Evolutionary conservation across 108 stramenopile species (phyloP), one percentile per base, ranked within the genome.

Genomic region (Nitzschia sp.): DNA sequence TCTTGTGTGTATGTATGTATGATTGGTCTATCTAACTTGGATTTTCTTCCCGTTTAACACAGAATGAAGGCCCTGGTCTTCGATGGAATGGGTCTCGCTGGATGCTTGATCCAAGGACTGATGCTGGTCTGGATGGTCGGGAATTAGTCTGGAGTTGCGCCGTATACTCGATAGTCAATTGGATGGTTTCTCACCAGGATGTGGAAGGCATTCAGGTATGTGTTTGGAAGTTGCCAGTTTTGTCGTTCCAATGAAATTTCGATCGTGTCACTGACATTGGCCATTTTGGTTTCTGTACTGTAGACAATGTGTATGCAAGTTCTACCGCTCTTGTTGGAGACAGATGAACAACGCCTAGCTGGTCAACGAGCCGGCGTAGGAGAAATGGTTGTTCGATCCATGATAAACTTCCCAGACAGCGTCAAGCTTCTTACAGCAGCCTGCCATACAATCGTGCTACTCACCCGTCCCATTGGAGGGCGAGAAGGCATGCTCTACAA

Each of bases 401-500:
- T 94, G 92, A 86, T 94, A n/a, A 46, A 80, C 44, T 94, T 91
- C 51, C 85, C 89, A 12, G 73, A 94, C 62, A 87, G 84, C 56
- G 81, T 78, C 10, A 72, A 84, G 41, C 83, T 94, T 8, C 88
- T 91, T 60, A 94, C 85, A 9, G 86, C 87, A 8, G 89, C 89
- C 29, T 92, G 93, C 42, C 95, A 93, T 72, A 89, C 92, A 17
- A 79, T 95, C n/a, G 95, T 96, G 9, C 80, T 96, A 6, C 81
- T 95, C 41, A 92, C 93, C 26, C 79, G 95, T 24, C 95, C 95
- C 41, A 83, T 92, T 46, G 95, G 95, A 10, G 92, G 95, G 42
- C 66, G 83, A 78, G 95, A 96, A 73, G 95, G 95, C 15, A 93
- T 88, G 90, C 83, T 96, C 11, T 92, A 92, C 57, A 90, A 89